These are phyloP conservation scores for Acer campestre DNA, from an alignment of 345 rosid species.

Conservation along the genomic window DNA sequence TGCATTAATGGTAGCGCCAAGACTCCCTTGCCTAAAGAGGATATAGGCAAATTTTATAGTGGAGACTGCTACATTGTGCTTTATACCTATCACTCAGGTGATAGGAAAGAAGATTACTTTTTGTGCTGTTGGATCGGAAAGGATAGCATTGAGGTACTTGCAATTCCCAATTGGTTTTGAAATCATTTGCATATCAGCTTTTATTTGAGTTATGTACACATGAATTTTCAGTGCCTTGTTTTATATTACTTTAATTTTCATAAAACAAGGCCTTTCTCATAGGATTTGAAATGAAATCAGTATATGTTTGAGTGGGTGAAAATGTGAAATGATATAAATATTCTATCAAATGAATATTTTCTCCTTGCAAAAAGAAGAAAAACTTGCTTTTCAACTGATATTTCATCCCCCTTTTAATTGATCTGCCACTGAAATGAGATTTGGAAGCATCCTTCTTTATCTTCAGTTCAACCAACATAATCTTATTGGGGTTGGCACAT, in stretches of 20 bases:
- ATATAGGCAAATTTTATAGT: constrained; percentile 86
- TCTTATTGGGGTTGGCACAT: neutral
- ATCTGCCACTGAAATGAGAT: neutral
- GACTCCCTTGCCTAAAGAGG: constrained; percentile 73
- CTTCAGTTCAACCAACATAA: neutral
- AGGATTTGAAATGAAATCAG: neutral
- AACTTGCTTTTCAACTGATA: neutral
- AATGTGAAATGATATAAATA: neutral
- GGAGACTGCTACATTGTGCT: constrained; percentile 97
- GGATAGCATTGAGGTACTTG: constrained; percentile 78
- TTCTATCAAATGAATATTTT: neutral
- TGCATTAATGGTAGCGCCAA: constrained; percentile 78
- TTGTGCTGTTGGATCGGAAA: constrained; percentile 96
- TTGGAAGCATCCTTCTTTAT: neutral
- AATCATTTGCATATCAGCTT: constrained; percentile 1
- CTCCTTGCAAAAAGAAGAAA: neutral
- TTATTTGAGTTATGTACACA: neutral
- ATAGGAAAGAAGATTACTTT: constrained; percentile 93
- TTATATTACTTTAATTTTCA: neutral
- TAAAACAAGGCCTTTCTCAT: neutral
- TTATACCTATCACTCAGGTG: constrained; percentile 89
- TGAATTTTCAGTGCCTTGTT: neutral
- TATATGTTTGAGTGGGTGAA: constrained; percentile 8
- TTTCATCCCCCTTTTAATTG: neutral
- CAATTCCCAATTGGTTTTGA: constrained; percentile 13